Percentiles rank a stretch among this genome's conserved stretches.
These are phyloP conservation scores for Karstenula rhodostoma DNA, from an alignment of 2,329 filamentous ascomycete genomes.

Conservation along the genomic window DNA sequence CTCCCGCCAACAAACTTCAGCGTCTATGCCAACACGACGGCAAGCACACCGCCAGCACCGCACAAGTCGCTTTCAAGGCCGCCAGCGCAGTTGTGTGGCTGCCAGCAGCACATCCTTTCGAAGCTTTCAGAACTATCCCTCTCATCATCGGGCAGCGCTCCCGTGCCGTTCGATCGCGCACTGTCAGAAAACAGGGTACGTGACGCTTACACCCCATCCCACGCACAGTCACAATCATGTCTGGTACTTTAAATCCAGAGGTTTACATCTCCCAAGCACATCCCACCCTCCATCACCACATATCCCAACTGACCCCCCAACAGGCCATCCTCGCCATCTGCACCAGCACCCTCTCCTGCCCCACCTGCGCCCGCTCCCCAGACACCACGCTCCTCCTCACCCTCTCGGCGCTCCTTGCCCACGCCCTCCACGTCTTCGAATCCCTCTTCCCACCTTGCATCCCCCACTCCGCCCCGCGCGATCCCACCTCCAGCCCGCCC, in stretches of 20 bases:
- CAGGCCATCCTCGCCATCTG: constrained; percentile 7
- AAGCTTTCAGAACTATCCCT: constrained; percentile 12
- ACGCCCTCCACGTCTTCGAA: constrained; percentile 2
- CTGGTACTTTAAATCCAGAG: too few species aligned
- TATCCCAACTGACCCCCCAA: too few species aligned
- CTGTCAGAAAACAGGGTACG: constrained; percentile 7
- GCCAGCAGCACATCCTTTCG: constrained; percentile 11
- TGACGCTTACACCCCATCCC: not conserved
- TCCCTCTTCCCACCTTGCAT: not conserved
- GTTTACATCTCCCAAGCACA: too few species aligned
- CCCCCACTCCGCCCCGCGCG: not conserved
- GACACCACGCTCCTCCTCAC: constrained; percentile 9
- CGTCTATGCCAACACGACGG: constrained; percentile 6
- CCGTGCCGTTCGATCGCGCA: constrained; percentile 12
- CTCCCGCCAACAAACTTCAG: constrained; percentile 5
- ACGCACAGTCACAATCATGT: too few species aligned
- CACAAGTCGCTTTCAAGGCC: not conserved
- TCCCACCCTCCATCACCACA: too few species aligned
- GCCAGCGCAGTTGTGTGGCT: not conserved
- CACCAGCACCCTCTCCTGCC: constrained; percentile 11
- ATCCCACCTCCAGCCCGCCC: not conserved
- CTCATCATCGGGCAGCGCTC: not conserved
- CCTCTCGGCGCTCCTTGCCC: constrained; percentile 2
- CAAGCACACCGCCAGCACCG: constrained; percentile 1
- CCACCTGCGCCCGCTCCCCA: not conserved